Conservation (phyloP, 805 yeast genomes). For the Tetrapisispora iriomotensis region DNA sequence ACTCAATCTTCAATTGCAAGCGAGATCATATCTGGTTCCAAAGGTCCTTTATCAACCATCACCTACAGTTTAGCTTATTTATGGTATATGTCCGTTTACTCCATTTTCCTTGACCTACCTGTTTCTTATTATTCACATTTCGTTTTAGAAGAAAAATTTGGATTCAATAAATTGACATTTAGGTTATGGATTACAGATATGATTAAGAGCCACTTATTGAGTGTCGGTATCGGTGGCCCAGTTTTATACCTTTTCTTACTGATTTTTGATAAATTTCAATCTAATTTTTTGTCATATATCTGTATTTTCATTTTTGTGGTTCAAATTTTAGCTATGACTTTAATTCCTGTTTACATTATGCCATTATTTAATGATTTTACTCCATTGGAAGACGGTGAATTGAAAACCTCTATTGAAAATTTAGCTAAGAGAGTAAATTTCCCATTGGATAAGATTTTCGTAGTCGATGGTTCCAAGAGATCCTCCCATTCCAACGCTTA, state of each 20-base stretch:
- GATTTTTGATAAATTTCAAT: conserved; percentile 72
- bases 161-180: conserved; percentile 80
- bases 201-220: conserved; percentile 48
- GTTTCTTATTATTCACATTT: conserved; percentile 66
- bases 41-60: conserved; percentile 42
- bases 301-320: conserved; percentile 61
- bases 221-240: conserved; percentile 58
- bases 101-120: conserved; percentile 55
- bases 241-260: conserved; percentile 65
- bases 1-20: neutral
- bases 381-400: conserved; percentile 83
- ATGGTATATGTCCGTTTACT: conserved; percentile 39
- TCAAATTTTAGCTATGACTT: conserved; percentile 63
- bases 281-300: conserved; percentile 69
- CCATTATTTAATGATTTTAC: conserved; percentile 89
- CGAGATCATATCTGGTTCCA: neutral
- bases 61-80: conserved; percentile 64
- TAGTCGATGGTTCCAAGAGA: conserved; percentile 94
- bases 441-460: conserved; percentile 79
- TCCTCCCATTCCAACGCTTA: conserved; percentile 96
- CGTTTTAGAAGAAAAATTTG: conserved; percentile 84
- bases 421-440: conserved; percentile 68
- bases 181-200: conserved; percentile 65
- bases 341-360: conserved; percentile 77
- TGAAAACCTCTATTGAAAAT: conserved; percentile 69